phyloP scores from a whole-genome alignment of 305 asterid genomes.

The Fraxinus paxiana region DNA sequence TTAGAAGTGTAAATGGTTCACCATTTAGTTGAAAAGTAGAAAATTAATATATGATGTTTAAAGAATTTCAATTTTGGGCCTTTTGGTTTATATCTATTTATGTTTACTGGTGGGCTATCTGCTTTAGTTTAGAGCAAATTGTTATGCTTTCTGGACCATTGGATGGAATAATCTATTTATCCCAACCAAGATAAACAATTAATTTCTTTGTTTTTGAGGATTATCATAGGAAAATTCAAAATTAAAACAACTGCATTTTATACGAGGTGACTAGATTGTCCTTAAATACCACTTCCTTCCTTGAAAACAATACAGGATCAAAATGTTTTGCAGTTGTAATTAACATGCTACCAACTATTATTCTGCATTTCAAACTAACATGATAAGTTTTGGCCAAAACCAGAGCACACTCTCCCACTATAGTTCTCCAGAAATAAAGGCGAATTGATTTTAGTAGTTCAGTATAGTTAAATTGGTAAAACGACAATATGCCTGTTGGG shows the following conservation, averaged over 20 bases:
- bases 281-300: neutral
- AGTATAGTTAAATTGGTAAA: neutral
- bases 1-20: neutral
- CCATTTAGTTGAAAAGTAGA: neutral
- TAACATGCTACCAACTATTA: neutral
- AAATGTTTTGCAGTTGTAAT: neutral
- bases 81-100: neutral
- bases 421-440: neutral
- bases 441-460: neutral
- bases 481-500: neutral
- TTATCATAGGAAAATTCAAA: neutral
- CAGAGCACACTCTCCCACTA: neutral
- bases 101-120: neutral
- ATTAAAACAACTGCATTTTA: neutral
- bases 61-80: neutral
- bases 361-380: neutral
- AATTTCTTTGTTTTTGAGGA: neutral
- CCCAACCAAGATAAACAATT: neutral
- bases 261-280: neutral
- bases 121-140: neutral
- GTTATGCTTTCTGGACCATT: neutral
- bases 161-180: neutral
- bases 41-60: neutral
- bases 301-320: neutral
- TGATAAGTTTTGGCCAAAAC: neutral